These are phyloP conservation scores for Populus hybrid DNA, from an alignment of 441 rosid genomes.

Conservation along the genomic window DNA sequence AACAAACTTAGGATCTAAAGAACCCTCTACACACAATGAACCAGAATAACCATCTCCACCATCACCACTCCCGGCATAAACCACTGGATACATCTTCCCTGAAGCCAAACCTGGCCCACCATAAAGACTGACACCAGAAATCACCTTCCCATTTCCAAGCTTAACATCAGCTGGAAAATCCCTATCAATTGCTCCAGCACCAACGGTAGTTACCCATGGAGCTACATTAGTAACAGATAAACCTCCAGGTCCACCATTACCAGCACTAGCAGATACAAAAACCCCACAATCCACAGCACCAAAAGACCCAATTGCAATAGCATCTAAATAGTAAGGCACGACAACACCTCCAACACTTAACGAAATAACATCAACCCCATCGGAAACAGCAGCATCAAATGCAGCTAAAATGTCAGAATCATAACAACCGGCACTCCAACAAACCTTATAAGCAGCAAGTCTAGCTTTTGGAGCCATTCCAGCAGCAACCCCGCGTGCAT, in stretches of 20 bases:
- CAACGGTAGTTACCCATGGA: constrained; percentile 67
- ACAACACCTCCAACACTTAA: constrained; percentile 88
- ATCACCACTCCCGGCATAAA: constrained; percentile 50
- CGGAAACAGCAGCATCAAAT: constrained; percentile 75
- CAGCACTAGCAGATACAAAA: constrained; percentile 78
- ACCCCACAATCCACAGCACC: constrained; percentile 68
- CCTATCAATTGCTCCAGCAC: constrained; percentile 63
- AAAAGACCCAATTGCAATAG: constrained; percentile 81
- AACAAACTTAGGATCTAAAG: constrained; percentile 51
- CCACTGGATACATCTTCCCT: constrained; percentile 45
- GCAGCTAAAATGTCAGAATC: constrained; percentile 71
- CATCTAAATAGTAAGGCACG: constrained; percentile 73
- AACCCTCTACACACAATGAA: constrained; percentile 65
- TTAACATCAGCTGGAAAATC: constrained; percentile 65
- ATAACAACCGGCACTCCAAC: constrained; percentile 73
- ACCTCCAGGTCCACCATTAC: constrained; percentile 68
- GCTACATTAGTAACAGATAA: constrained; percentile 65
- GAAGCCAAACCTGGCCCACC: constrained; percentile 74
- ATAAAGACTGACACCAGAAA: constrained; percentile 65
- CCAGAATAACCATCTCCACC: constrained; percentile 67
- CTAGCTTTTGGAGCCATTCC: constrained; percentile 81
- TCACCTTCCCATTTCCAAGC: constrained; percentile 52
- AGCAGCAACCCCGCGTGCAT: constrained; percentile 65
- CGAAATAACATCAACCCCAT: constrained; percentile 84
- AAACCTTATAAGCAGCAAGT: constrained; percentile 65